Percentiles rank a stretch among this genome's conserved stretches.
Conservation (phyloP, 2,329 filamentous ascomycete genomes). For the Microsporum ferrugineum region DNA sequence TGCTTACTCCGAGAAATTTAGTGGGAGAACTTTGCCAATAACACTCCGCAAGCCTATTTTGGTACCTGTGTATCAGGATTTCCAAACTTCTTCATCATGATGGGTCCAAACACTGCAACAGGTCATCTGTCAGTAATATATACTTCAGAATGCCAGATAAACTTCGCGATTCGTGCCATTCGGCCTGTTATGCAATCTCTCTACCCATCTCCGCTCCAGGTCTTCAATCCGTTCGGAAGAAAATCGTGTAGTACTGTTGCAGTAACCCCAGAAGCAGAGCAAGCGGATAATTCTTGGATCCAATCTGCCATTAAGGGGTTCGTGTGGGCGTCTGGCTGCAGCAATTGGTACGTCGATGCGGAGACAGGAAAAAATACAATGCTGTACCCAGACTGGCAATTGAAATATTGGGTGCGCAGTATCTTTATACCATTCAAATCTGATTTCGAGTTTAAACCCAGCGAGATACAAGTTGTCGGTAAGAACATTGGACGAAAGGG, state of each 20-base stretch:
- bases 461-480: background rate
- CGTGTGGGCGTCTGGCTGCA: slow-evolving; percentile 42
- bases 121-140: slow-evolving; percentile 43
- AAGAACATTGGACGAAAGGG: slow-evolving; percentile 4
- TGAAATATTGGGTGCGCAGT: slow-evolving; percentile 39
- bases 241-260: slow-evolving; percentile 21
- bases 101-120: slow-evolving; percentile 38
- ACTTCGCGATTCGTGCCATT: slow-evolving; percentile 36
- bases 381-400: slow-evolving; percentile 45
- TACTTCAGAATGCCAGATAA: slow-evolving; percentile 43
- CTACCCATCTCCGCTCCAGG: slow-evolving; percentile 21
- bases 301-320: slow-evolving; percentile 34
- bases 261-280: slow-evolving; percentile 29
- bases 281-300: slow-evolving; percentile 28
- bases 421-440: slow-evolving; percentile 31
- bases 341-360: slow-evolving; percentile 41
- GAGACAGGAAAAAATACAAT: slow-evolving; percentile 40
- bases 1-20: slow-evolving; percentile 15
- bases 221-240: slow-evolving; percentile 10
- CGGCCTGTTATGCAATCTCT: slow-evolving; percentile 30
- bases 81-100: slow-evolving; percentile 39
- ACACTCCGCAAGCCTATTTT: slow-evolving; percentile 37
- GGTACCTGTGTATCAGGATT: slow-evolving; percentile 40
- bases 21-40: slow-evolving; percentile 30
- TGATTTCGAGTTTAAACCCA: slow-evolving; percentile 28